Conservation (phyloP, 176 grass and related monocot genomes). For the Oropetium thomaeum region DNA sequence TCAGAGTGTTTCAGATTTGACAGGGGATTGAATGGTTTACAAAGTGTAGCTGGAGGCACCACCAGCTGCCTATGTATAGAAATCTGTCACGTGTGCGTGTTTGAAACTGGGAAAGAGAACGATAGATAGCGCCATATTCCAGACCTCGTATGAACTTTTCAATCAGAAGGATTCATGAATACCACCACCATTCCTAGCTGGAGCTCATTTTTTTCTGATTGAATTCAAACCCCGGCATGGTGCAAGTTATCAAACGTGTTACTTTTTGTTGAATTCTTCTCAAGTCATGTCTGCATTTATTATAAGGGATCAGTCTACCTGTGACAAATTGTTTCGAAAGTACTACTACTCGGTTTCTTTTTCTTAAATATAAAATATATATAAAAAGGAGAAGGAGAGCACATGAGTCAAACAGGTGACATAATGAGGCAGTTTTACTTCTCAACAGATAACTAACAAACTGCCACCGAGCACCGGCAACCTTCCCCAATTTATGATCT, state of each 20-base stretch:
- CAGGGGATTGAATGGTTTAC: too few relatives aligned
- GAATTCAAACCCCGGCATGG: neutral
- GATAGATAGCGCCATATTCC: too few relatives aligned
- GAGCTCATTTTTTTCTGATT: neutral
- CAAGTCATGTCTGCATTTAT: neutral
- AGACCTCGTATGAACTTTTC: neutral
- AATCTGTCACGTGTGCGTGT: too few relatives aligned
- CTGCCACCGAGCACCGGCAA: conserved; percentile 17
- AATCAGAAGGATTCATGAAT: too few relatives aligned
- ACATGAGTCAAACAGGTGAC: neutral
- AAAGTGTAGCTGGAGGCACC: too few relatives aligned
- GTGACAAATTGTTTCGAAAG: too few relatives aligned
- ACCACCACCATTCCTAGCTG: neutral
- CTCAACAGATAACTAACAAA: conserved; percentile 3
- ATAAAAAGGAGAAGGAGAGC: too few relatives aligned
- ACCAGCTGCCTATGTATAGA: too few relatives aligned
- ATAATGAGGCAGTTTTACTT: neutral
- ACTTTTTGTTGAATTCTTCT: neutral
- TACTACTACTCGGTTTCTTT: too few relatives aligned
- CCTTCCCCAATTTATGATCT: conserved; percentile 11
- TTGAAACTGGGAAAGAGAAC: too few relatives aligned
- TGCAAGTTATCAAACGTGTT: neutral
- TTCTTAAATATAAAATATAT: too few relatives aligned
- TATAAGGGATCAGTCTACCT: neutral
- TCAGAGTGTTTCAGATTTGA: too few relatives aligned